Conservation (phyloP, 2,329 filamentous ascomycete species). For the Colletotrichum echinochloae region DNA sequence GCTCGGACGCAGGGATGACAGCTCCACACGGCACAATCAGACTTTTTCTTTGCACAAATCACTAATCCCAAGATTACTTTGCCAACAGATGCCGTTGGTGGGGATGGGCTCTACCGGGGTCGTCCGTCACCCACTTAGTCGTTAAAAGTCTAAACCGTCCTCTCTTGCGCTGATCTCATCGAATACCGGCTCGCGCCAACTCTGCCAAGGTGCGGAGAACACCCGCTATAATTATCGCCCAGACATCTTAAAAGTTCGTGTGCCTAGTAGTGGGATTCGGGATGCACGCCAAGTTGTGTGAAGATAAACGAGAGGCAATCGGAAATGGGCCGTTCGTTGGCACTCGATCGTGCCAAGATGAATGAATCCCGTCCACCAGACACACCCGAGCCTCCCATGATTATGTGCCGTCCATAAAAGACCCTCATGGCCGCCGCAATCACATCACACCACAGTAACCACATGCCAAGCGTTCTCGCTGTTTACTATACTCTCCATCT, state of each 20-base stretch:
- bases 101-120: neutral
- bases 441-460: neutral
- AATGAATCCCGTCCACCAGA: neutral
- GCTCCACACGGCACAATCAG: neutral
- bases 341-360: neutral
- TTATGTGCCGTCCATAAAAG: neutral
- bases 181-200: neutral
- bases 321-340: neutral
- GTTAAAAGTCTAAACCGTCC: neutral
- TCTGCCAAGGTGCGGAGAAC: neutral
- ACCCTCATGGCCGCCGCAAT: neutral
- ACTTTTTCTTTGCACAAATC: neutral
- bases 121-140: neutral
- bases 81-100: neutral
- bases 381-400: neutral
- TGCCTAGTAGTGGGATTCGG: neutral
- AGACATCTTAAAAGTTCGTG: neutral
- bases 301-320: neutral
- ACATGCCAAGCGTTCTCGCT: neutral
- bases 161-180: neutral
- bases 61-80: neutral
- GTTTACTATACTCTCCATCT: neutral
- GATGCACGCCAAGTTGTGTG: neutral
- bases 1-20: neutral
- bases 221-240: neutral